Base-by-base conservation (phyloP, 805 yeast genomes). In the Spathaspora sp. region DNA sequence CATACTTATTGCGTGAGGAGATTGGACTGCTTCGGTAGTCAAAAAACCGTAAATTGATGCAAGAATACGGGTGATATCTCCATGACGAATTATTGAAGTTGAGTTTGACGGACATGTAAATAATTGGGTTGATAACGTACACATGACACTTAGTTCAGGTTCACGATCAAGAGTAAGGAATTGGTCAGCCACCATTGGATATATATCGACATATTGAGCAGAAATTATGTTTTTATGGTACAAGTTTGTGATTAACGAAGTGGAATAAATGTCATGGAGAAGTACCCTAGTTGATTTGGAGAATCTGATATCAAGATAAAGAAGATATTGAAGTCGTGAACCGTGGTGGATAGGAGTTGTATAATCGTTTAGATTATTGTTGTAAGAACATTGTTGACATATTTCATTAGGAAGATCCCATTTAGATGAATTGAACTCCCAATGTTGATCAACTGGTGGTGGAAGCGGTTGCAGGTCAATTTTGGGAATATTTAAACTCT, bases 41-140 rank as follows among this genome's bases (percentile, higher is more conserved):
- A 89, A 70, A 58, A 81, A 84, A 1, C 84, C 83, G 59, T 80
- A 83, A 2, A 87, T 75, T 8, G 85, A 70, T 5, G 88, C 83
- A 51, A 87, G 66, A 51, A 87, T 78, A 47, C 83, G 75, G 1
- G 83, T 73, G 18, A 86, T 68, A 54, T 85, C 89, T 8, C 89
- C 89, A 58, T 83, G 87, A 29, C 73, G 66, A 6, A 83, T 76
- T 23, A 88, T 79, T 26, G 81, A 70, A 1, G 80, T 79, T 0
- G 96, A 85, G 56, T 87, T 85, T 0, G 91, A 80, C 0, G 97
- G 97, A 49, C 96, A 86, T 0, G 97, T 92, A 66, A 91, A 91
- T 19, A 94, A 70, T 67, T 94, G 99, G 0, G 93, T 84, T 0
- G 96, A 83, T 18, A 93, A 69, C 39, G 85, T 81, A 39, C 85